phyloP scores from a whole-genome alignment of 1,139 yeast species.

The Yamadazyma jaroonii region DNA sequence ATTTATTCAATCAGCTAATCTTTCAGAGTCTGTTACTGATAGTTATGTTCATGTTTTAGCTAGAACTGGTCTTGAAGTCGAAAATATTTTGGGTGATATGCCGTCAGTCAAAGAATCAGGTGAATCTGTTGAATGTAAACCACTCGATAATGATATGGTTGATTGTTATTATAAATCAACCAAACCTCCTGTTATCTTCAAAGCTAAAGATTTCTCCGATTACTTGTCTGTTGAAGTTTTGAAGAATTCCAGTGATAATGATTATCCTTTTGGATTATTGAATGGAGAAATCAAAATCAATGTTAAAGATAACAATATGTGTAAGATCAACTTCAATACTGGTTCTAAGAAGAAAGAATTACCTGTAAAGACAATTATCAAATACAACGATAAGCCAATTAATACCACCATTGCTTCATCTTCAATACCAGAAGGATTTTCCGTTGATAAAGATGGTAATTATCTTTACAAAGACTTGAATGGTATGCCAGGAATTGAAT shows the following conservation, averaged over 20 bases:
- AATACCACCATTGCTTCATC: slow-evolving; percentile 9
- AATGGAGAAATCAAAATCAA: slow-evolving; percentile 59
- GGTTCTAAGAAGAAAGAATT: slow-evolving; percentile 20
- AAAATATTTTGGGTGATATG: slow-evolving; percentile 48
- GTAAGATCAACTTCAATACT: slow-evolving; percentile 53
- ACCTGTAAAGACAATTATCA: slow-evolving; percentile 61
- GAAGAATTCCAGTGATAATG: slow-evolving; percentile 43
- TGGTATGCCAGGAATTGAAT: slow-evolving; percentile 61
- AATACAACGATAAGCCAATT: slow-evolving; percentile 30
- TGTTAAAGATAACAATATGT: slow-evolving; percentile 62
- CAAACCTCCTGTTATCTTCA: slow-evolving; percentile 50
- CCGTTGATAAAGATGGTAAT: slow-evolving; percentile 49
- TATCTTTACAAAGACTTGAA: slow-evolving; percentile 48
- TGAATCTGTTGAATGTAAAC: slow-evolving; percentile 30
- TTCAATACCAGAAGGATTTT: slow-evolving; percentile 49
- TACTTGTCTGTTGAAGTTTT: slow-evolving; percentile 50
- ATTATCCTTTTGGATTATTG: slow-evolving; percentile 64
- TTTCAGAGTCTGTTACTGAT: slow-evolving; percentile 24
- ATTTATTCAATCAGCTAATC: slow-evolving; percentile 57
- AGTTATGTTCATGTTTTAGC: slow-evolving; percentile 50
- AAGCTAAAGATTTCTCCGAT: slow-evolving; percentile 32
- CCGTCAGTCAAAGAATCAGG: slow-evolving; percentile 55
- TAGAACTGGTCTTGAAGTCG: slow-evolving; percentile 42
- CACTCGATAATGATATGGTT: slow-evolving; percentile 45
- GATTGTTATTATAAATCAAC: slow-evolving; percentile 51